Evolutionary conservation across 2,329 filamentous ascomycete genomes (phyloP).

Genomic region (Fusarium nanum): DNA sequence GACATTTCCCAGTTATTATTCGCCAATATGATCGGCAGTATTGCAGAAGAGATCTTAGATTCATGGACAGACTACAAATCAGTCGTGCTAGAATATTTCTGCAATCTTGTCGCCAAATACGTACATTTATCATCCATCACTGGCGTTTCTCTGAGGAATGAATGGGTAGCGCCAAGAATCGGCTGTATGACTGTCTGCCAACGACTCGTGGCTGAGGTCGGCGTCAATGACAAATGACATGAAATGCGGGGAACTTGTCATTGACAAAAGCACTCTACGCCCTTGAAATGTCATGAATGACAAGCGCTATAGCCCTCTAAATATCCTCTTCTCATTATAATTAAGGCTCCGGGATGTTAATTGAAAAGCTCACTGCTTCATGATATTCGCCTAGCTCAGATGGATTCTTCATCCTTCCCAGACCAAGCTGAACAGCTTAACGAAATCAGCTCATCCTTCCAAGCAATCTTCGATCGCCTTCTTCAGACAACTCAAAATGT

Average conservation of each 20-base stretch:
- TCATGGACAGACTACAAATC: not conserved
- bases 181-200: not conserved
- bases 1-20: not conserved
- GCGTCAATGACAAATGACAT: not conserved
- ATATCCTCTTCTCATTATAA: rapidly evolving
- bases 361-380: rapidly evolving
- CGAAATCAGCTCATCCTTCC: conserved; percentile 2
- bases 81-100: not conserved
- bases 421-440: conserved; percentile 5
- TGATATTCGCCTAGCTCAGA: not conserved
- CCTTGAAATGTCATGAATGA: not conserved
- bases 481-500: conserved; percentile 6
- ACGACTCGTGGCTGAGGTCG: no score
- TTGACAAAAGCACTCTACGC: not conserved
- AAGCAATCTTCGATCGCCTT: conserved; percentile 7
- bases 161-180: no score
- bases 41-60: not conserved
- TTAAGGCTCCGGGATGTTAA: not conserved
- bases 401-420: not conserved
- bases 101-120: no score
- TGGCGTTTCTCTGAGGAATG: no score
- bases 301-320: not conserved
- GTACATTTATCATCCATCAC: no score
- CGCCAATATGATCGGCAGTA: not conserved
- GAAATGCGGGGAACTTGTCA: conserved; percentile 10